These are phyloP conservation scores for Singerocomus rubriflavus DNA, from an alignment of 1,284 basidiomycete species.

Conservation along the genomic window DNA sequence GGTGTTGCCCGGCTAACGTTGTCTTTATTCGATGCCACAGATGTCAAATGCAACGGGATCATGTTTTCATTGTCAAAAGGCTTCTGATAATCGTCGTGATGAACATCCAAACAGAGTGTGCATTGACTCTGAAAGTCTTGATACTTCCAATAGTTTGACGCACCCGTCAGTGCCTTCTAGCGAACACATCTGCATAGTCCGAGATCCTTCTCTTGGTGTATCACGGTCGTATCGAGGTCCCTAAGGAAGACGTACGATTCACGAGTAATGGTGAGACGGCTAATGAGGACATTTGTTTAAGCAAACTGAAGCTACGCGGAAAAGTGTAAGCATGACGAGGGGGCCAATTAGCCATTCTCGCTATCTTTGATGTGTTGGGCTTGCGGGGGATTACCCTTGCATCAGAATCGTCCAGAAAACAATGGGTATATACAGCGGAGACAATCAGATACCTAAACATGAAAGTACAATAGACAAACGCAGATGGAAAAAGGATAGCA, in stretches of 20 bases:
- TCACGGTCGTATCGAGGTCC: slow-evolving; percentile 92
- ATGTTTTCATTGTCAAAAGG: slow-evolving; percentile 38
- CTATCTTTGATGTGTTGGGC: too few relatives aligned
- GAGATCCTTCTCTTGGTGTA: slow-evolving; percentile 92
- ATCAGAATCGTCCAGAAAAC: slow-evolving; percentile 8
- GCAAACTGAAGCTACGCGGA: slow-evolving; percentile 50
- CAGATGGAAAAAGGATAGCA: slow-evolving; percentile 19
- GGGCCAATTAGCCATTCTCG: slow-evolving; percentile 29
- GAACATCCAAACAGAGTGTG: slow-evolving; percentile 91
- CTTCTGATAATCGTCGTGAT: slow-evolving; percentile 23
- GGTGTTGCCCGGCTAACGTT: not conserved
- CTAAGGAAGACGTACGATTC: slow-evolving; percentile 97
- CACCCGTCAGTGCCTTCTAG: slow-evolving; percentile 82
- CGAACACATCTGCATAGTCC: slow-evolving; percentile 92
- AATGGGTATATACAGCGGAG: slow-evolving; percentile 13
- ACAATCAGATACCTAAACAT: slow-evolving; percentile 11
- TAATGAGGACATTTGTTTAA: slow-evolving; percentile 84
- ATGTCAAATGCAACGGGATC: slow-evolving; percentile 95
- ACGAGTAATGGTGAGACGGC: slow-evolving; percentile 93
- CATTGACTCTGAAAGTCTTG: slow-evolving; percentile 94
- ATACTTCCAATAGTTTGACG: slow-evolving; percentile 99
- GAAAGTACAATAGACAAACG: not conserved
- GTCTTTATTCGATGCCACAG: slow-evolving; percentile 69
- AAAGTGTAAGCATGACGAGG: slow-evolving; percentile 49
- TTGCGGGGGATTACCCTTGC: not conserved